phyloP scores from a whole-genome alignment of 2,329 filamentous ascomycete species.

The Penicillium brevicompactum region DNA sequence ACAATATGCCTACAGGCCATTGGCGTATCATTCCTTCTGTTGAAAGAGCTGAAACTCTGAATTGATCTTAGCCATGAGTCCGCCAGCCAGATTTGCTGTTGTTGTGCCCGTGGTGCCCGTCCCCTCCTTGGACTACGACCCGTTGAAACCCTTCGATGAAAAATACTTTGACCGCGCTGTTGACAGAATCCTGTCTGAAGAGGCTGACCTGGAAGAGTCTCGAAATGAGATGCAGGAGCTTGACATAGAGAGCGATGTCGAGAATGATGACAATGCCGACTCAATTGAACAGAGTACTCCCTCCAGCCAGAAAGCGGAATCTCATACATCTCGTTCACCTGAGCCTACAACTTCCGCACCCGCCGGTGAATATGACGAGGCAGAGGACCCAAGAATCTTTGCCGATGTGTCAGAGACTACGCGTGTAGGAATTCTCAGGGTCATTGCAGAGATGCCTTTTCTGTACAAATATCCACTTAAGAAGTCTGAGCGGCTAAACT shows the following conservation, averaged over 20 bases:
- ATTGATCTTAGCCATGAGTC: not conserved
- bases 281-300: not conserved
- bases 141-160: constrained; percentile 26
- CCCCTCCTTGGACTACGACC: constrained; percentile 19
- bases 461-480: constrained; percentile 22
- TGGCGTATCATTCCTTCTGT: not conserved
- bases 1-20: constrained; percentile 1
- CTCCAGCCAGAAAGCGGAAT: not conserved
- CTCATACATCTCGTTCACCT: not conserved
- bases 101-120: constrained; percentile 18
- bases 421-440: not conserved
- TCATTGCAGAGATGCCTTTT: not conserved
- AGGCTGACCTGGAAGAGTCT: constrained; percentile 20
- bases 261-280: not conserved
- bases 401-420: not conserved
- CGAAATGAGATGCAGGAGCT: not conserved
- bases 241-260: not conserved
- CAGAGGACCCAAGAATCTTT: not conserved
- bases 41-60: not conserved
- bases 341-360: not conserved
- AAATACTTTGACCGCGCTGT: constrained; percentile 18
- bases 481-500: constrained; percentile 21
- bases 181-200: constrained; percentile 29
- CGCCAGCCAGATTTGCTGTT: constrained; percentile 14
- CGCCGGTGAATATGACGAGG: not conserved